Evolutionary conservation across 768 basidiomycete species (phyloP), one percentile per base, ranked within the genome.

Genomic region (Phylloporus rhodoxanthus): DNA sequence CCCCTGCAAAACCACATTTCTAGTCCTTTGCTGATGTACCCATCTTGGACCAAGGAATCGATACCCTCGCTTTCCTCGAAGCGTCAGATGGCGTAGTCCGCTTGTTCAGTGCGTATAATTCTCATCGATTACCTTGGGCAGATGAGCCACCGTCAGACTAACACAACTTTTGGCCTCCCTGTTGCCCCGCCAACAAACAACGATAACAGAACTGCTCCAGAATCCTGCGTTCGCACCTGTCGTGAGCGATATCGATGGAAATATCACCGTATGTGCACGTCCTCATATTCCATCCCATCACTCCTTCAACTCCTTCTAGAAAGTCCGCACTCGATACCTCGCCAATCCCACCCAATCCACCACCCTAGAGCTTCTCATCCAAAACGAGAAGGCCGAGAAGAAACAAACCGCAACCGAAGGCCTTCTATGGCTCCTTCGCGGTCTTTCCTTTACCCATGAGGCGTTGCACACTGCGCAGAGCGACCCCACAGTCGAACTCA

Each of bases 1-100:
- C 8, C 6, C 43, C 29, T 37, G 17, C 7, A 32, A 26, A 43
- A 29, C 28, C 28, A 29, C 28, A 29, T 29, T 5, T 29, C 42
- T 10, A 98, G 95, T 94, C 91, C n/a, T 99, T 92, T 67, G 82
- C 84, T 58, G 86, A 94, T 68, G 95, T 98, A 34, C 79, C 85
- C 26, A 76, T 91, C 57, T 89, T 85, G 48, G 84, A 91, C 57
- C 78, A 76, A 59, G 95, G 95, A 53, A 81, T 98, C 65, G 85
- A 98, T 66, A 98, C 96, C 14, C 66, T 80, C 39, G 73, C 76
- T 42, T 99, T 98, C 73, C 77, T 94, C 58, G 84, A 95, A 59
- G 96, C 95, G 8, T 75, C 89, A 1, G 77, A 87, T 49, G 95
- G 92, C 33, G 77, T 99, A 40, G 86, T 11, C 9, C 2, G n/a